A percentile compares a stretch with the other conserved stretches of the same genome.
phyloP scores from a whole-genome alignment of 139 green algal species.

The Pseudopediastrum boryanum region DNA sequence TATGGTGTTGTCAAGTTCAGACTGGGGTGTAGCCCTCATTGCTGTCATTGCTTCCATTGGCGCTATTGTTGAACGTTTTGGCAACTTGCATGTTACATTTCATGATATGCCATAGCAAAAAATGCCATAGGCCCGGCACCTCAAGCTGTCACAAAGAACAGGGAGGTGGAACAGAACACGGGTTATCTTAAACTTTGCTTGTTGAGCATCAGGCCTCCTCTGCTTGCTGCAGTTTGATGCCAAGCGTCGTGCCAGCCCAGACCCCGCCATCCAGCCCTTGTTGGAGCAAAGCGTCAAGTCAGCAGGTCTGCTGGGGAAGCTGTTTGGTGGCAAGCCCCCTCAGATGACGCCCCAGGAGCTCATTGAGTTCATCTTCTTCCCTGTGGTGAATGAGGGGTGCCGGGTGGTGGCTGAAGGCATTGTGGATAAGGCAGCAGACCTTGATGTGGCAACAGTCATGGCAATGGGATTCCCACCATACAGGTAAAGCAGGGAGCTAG shows the following conservation, averaged over 20 bases:
- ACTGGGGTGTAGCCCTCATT: too few relatives aligned
- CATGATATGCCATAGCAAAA: too few relatives aligned
- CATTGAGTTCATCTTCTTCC: slow-evolving; percentile 98
- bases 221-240: slow-evolving; percentile 52
- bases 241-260: slow-evolving; percentile 74
- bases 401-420: slow-evolving; percentile 90
- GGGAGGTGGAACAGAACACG: too few relatives aligned
- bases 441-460: slow-evolving; percentile 97
- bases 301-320: slow-evolving; percentile 41
- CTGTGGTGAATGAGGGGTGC: slow-evolving; percentile 76
- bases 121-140: too few relatives aligned
- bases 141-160: too few relatives aligned
- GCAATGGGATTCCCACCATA: slow-evolving; percentile 95
- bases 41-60: too few relatives aligned
- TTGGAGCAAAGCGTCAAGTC: slow-evolving; percentile 50
- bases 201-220: too few relatives aligned
- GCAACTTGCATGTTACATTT: too few relatives aligned
- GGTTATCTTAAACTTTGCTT: too few relatives aligned
- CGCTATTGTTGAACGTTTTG: too few relatives aligned
- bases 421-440: slow-evolving; percentile 94
- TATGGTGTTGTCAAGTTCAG: too few relatives aligned
- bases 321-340: slow-evolving; percentile 47
- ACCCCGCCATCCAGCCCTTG: slow-evolving; percentile 76
- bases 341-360: slow-evolving; percentile 77
- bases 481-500: slow-evolving; percentile 31